A percentile compares a stretch with the other conserved stretches of the same genome.
Evolutionary conservation across 2,329 filamentous ascomycete genomes (phyloP).

Genomic region (Fusarium nematophilum): DNA sequence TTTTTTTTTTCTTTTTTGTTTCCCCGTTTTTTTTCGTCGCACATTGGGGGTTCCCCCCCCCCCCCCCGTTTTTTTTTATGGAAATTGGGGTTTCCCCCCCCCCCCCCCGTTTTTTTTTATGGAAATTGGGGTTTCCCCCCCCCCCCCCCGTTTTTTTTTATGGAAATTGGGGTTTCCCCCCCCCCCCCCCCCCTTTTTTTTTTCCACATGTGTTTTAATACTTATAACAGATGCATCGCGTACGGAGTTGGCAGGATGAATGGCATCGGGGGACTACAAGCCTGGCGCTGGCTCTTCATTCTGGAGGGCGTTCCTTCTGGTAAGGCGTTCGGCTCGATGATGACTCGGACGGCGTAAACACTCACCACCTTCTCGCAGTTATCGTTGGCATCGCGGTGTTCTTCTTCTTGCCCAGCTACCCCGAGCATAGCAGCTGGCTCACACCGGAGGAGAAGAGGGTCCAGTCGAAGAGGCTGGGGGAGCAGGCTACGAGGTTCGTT

Average conservation of each 20-base stretch:
- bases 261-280: conserved; percentile 58
- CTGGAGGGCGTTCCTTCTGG: conserved; percentile 55
- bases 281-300: conserved; percentile 62
- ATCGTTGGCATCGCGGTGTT: background rate
- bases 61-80: too few relatives aligned
- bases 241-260: conserved; percentile 61
- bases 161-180: too few relatives aligned
- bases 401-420: conserved; percentile 63
- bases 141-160: too few relatives aligned
- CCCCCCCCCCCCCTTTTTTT: too few relatives aligned
- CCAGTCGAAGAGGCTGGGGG: conserved; percentile 54
- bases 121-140: too few relatives aligned
- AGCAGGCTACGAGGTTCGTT: background rate
- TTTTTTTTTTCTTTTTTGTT: background rate
- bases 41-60: too few relatives aligned
- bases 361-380: background rate
- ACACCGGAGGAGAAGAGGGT: conserved; percentile 45
- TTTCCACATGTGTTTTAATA: too few relatives aligned
- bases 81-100: too few relatives aligned
- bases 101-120: too few relatives aligned
- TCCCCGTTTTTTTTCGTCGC: too few relatives aligned
- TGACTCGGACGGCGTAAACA: background rate
- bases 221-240: conserved; percentile 58
- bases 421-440: conserved; percentile 65
- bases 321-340: conserved; percentile 50